Conservation (phyloP, 306 rosid genomes). For the Corylus heterophylla region DNA sequence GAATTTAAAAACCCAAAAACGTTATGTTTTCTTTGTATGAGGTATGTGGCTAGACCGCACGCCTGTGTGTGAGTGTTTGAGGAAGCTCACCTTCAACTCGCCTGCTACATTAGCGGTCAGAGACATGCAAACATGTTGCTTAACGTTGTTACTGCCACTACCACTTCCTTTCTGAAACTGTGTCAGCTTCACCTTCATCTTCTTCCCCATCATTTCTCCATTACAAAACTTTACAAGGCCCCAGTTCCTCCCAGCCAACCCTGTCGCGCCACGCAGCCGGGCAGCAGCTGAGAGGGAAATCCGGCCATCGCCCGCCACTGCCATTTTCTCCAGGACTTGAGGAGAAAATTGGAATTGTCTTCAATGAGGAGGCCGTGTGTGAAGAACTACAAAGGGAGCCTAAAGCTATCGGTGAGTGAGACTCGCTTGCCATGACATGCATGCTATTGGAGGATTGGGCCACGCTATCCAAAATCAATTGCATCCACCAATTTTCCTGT, state of each 20-base stretch:
- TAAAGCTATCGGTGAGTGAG: not conserved
- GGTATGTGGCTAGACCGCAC: not conserved
- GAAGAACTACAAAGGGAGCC: not conserved
- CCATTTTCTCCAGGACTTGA: slow-evolving; percentile 24
- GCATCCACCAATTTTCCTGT: slow-evolving; percentile 43
- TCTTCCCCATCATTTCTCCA: slow-evolving; percentile 56
- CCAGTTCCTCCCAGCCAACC: slow-evolving; percentile 30
- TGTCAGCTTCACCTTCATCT: slow-evolving; percentile 27
- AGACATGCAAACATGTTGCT: slow-evolving; percentile 41
- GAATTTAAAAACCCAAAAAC: no score
- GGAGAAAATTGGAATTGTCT: slow-evolving; percentile 19
- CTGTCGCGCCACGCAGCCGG: slow-evolving; percentile 17
- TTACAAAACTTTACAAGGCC: slow-evolving; percentile 36
- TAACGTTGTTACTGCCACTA: slow-evolving; percentile 11
- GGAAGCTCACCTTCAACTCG: slow-evolving; percentile 32
- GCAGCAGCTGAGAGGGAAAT: slow-evolving; percentile 33
- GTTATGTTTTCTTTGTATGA: not conserved
- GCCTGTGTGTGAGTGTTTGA: not conserved
- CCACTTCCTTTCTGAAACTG: slow-evolving; percentile 19
- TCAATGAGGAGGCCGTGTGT: not conserved
- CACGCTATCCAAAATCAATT: slow-evolving; percentile 44
- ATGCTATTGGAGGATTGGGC: slow-evolving; percentile 34
- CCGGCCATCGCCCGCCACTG: slow-evolving; percentile 39
- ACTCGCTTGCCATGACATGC: slow-evolving; percentile 35
- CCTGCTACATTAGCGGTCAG: slow-evolving; percentile 23